Percentiles rank a stretch among this genome's conserved stretches.
These are phyloP conservation scores for Neonectria magnoliae DNA, from an alignment of 2,329 filamentous ascomycete species.

Conservation along the genomic window DNA sequence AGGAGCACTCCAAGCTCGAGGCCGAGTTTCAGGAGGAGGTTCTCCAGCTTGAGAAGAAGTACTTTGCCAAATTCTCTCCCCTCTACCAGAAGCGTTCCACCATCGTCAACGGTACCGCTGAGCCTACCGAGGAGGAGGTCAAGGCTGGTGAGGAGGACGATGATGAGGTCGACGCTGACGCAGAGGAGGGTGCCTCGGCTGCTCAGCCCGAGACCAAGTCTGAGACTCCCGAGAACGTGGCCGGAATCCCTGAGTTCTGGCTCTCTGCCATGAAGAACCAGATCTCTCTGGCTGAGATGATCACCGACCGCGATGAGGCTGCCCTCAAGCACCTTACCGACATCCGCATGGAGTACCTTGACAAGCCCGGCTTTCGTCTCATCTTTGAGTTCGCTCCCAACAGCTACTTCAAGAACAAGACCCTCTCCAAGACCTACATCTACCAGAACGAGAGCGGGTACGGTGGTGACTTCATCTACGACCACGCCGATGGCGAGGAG, in stretches of 20 bases:
- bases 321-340: conserved; percentile 91
- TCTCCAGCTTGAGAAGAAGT: conserved; percentile 98
- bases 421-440: conserved; percentile 96
- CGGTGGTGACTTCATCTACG: conserved; percentile 99
- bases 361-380: conserved; percentile 96
- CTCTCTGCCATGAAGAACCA: conserved; percentile 99
- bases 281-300: conserved; percentile 95
- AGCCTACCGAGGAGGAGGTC: conserved; percentile 89
- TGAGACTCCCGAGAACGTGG: conserved; percentile 65
- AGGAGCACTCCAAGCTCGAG: conserved; percentile 98
- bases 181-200: conserved; percentile 66
- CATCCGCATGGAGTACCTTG: conserved; percentile 99
- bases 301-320: conserved; percentile 95
- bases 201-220: conserved; percentile 67
- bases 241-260: conserved; percentile 99
- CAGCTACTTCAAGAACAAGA: conserved; percentile 97
- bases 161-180: conserved; percentile 79
- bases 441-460: conserved; percentile 99
- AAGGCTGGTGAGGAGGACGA: conserved; percentile 85
- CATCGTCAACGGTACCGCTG: conserved; percentile 87
- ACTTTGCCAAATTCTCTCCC: conserved; percentile 98
- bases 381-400: conserved; percentile 98
- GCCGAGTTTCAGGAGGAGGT: conserved; percentile 99
- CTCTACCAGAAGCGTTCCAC: conserved; percentile 94
- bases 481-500: conserved; percentile 97